phyloP scores from a whole-genome alignment of 257 asterid species.

The Datura wrightii region DNA sequence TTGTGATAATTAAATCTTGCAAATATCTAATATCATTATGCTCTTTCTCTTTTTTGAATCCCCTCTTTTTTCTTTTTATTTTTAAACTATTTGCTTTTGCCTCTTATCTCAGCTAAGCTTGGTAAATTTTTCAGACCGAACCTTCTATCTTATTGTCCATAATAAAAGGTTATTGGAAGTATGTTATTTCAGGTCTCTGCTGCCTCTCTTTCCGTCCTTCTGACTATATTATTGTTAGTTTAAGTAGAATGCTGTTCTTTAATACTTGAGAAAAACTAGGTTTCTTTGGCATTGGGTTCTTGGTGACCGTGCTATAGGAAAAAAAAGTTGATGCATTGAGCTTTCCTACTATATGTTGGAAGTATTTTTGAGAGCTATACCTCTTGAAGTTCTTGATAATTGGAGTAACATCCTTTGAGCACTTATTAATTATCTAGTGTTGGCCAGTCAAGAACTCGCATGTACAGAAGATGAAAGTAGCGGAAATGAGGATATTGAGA shows the following conservation, averaged over 20 bases:
- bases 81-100: not conserved
- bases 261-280: not conserved
- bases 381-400: not conserved
- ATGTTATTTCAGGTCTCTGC: not conserved
- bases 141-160: not conserved
- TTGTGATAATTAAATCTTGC: not conserved
- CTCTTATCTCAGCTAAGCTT: not conserved
- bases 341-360: not conserved
- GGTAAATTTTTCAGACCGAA: not conserved
- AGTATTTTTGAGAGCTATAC: not conserved
- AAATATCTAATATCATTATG: not conserved
- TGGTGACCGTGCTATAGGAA: slow-evolving; percentile 17
- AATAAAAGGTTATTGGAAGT: not conserved
- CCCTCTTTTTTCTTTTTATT: not conserved
- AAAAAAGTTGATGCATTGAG: slow-evolving; percentile 10
- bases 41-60: not conserved
- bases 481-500: too few species aligned
- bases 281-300: not conserved
- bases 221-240: not conserved
- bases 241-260: not conserved
- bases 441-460: not conserved
- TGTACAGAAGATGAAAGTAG: too few species aligned
- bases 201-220: not conserved
- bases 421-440: not conserved
- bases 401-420: not conserved